These are phyloP conservation scores for Trichodelitschia bisporula DNA, from an alignment of 495 filamentous ascomycete species.

Conservation along the genomic window DNA sequence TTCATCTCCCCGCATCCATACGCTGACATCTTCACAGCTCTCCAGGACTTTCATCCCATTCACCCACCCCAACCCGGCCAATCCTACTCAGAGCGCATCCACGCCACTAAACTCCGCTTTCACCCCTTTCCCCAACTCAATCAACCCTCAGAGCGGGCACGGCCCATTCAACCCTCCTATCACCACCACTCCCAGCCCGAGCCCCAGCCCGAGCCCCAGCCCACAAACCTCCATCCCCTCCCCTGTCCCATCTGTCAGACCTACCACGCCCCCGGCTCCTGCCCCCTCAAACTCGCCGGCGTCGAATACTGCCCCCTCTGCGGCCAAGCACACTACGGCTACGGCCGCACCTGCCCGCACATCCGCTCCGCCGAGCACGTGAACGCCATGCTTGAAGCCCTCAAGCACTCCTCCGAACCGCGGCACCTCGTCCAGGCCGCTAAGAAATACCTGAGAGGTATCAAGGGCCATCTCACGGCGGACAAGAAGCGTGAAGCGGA, in stretches of 20 bases:
- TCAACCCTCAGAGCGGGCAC: too few relatives aligned
- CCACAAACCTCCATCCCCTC: too few relatives aligned
- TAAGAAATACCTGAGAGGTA: slow-evolving; percentile 27
- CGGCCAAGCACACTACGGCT: slow-evolving; percentile 37
- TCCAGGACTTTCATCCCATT: too few relatives aligned
- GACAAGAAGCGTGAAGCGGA: slow-evolving; percentile 17
- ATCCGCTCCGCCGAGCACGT: slow-evolving; percentile 31
- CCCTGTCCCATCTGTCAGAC: slow-evolving; percentile 32
- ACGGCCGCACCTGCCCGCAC: slow-evolving; percentile 32
- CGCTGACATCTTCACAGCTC: too few relatives aligned
- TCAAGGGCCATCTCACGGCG: slow-evolving; percentile 26
- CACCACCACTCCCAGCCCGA: too few relatives aligned
- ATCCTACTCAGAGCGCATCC: too few relatives aligned
- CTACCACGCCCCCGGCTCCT: slow-evolving; percentile 28
- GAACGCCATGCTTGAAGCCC: slow-evolving; percentile 29
- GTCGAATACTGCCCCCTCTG: slow-evolving; percentile 41
- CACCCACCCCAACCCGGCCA: too few relatives aligned
- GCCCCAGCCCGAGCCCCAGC: too few relatives aligned
- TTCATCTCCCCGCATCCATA: too few relatives aligned
- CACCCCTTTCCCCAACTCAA: too few relatives aligned
- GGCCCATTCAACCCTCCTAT: too few relatives aligned
- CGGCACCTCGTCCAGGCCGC: slow-evolving; percentile 25
- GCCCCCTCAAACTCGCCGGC: slow-evolving; percentile 33
- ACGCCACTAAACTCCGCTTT: too few relatives aligned
- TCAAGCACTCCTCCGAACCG: slow-evolving; percentile 31